Evolutionary conservation across 202 grass and related monocot species (phyloP), one percentile per base, ranked within the genome.

Genomic region (Schoenoplectus tabernaemontani): DNA sequence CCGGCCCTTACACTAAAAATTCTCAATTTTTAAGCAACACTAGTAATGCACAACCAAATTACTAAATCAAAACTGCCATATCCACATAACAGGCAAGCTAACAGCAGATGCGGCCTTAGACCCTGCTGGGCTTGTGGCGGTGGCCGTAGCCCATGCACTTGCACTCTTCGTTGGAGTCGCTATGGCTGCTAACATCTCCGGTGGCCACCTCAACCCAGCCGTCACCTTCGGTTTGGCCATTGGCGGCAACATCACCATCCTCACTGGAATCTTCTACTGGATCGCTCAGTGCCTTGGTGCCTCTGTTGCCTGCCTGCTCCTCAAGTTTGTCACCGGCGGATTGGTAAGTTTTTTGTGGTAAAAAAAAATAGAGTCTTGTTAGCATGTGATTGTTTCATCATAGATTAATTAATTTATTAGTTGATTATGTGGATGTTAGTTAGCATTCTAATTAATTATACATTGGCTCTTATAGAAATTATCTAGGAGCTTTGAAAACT

Each of bases 231-330:
- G 90, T n/a, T 83, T 97, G 0, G 90, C 93, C 68, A 56, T 97
- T 0, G 90, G 93, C 57, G 93, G 90, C 17, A 69, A 97, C 93
- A 91, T 93, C 85, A 91, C 93, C 85, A 88, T 93, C 90, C 84
- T 93, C 53, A 89, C 90, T 4, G 93, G 90, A n/a, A 59, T 97
- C 74, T 89, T 97, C 90, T 97, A 93, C 88, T 97, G 88, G 93
- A 84, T 89, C 22, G 88, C 93, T 39, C 93, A 97, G 90, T 87
- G 92, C 12, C 88, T 97, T 0, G 90, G 93, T 78, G 70, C 93
- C 24, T 76, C 88, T 38, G 70, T 85, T 22, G 93, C 93, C 12
- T 97, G 90, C 85, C 81, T 96, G 12, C 90, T 97, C 74, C 90
- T 97, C 88, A 88, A 88, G 65, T 96, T 88, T 33, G 93, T 92